Evolutionary conservation across 2,329 filamentous ascomycete genomes (phyloP).

Genomic region (Fusarium ramigenum): DNA sequence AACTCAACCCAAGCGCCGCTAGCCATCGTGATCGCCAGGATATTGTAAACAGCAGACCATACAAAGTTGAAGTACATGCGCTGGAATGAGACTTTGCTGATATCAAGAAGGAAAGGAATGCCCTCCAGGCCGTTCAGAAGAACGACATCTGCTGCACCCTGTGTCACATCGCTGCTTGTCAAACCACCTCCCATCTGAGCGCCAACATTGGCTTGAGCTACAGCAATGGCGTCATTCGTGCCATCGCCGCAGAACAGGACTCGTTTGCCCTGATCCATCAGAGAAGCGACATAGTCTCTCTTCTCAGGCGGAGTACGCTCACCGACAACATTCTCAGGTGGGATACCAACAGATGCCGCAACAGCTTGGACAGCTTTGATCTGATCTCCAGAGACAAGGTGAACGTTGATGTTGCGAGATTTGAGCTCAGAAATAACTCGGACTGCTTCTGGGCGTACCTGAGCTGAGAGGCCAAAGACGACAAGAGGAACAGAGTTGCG

Average conservation of each 20-base stretch:
- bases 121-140: constrained; percentile 3
- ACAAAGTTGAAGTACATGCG: constrained; percentile 16
- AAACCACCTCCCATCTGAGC: constrained; percentile 5
- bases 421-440: constrained; percentile 1
- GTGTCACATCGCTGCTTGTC: constrained; percentile 2
- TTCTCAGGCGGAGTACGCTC: constrained; percentile 3
- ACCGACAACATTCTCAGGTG: background rate
- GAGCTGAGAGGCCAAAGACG: background rate
- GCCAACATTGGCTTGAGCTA: background rate
- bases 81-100: background rate
- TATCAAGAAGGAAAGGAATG: background rate
- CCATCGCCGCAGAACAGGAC: constrained; percentile 5
- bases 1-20: constrained; percentile 17
- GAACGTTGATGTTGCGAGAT: background rate
- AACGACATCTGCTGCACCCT: background rate
- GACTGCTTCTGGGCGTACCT: background rate
- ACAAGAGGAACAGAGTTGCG: background rate
- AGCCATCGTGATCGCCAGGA: constrained; percentile 5
- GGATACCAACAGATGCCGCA: background rate
- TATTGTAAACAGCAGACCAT: constrained; percentile 8
- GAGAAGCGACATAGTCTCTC: background rate
- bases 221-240: background rate
- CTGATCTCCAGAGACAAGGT: constrained; percentile 4
- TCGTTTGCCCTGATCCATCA: background rate
- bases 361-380: background rate